Percentiles rank a stretch among this genome's conserved stretches.
These are phyloP conservation scores for Colletotrichum caudatum DNA, from an alignment of 2,329 filamentous ascomycete species.

Conservation along the genomic window DNA sequence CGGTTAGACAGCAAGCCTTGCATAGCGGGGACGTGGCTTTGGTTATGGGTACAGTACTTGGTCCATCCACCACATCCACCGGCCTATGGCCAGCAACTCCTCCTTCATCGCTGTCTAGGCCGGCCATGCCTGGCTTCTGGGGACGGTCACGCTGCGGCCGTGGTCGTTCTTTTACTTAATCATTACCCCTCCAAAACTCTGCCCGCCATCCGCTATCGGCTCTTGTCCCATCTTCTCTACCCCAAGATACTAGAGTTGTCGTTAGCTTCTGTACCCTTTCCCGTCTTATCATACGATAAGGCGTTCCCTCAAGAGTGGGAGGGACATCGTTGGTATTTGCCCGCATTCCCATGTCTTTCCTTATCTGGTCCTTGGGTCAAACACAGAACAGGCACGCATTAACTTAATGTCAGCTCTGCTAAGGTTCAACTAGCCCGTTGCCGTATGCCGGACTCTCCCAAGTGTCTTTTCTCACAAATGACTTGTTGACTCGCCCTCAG, in stretches of 20 bases:
- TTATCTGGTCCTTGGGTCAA: conserved; percentile 25
- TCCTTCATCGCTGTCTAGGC: conserved; percentile 23
- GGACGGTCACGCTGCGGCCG: conserved; percentile 29
- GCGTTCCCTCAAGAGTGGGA: conserved; percentile 2
- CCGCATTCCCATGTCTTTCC: conserved; percentile 31
- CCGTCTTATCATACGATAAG: conserved; percentile 27
- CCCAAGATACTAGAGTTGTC: conserved; percentile 19
- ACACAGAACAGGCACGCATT: conserved; percentile 18
- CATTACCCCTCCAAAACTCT: conserved; percentile 42
- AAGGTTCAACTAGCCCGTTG: conserved; percentile 12
- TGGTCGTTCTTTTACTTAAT: conserved; percentile 42
- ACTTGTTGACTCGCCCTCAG: conserved; percentile 39
- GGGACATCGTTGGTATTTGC: conserved; percentile 23
- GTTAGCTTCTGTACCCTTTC: not conserved
- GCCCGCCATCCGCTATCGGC: conserved; percentile 39
- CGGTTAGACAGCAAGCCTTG: not conserved
- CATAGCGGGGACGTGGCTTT: not conserved
- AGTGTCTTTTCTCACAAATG: conserved; percentile 18
- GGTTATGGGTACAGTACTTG: not conserved
- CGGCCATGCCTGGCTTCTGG: conserved; percentile 30
- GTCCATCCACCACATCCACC: not conserved
- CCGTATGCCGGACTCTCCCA: conserved; percentile 24
- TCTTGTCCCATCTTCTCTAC: conserved; percentile 45
- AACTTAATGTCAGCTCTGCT: conserved; percentile 30
- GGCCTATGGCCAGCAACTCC: conserved; percentile 5